phyloP scores from a whole-genome alignment of 176 grass and related monocot species.

The Oryza meyeriana region DNA sequence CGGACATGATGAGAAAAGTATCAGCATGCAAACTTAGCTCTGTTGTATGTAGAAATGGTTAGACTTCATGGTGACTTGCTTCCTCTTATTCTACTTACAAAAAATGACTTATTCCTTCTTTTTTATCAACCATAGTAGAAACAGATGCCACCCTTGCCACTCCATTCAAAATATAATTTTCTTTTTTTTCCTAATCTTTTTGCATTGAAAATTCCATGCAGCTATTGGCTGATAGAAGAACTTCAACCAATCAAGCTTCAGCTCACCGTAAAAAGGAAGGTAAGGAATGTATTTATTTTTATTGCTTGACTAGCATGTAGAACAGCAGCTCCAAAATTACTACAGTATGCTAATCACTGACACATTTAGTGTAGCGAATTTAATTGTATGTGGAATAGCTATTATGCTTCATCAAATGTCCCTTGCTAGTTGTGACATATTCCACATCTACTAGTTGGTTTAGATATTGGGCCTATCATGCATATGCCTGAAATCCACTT shows the following conservation, averaged over 20 bases:
- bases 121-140: constrained; percentile 7
- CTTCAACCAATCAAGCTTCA: constrained; percentile 37
- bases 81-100: not conserved
- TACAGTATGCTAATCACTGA: not conserved
- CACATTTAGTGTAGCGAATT: not conserved
- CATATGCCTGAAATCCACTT: constrained; percentile 25
- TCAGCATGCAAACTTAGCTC: not conserved
- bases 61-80: not conserved
- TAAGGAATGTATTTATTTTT: constrained; percentile 26
- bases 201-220: constrained; percentile 21
- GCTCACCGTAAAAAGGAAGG: constrained; percentile 58
- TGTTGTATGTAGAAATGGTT: not conserved
- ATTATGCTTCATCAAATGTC: not conserved
- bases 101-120: not conserved
- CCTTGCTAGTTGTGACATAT: not conserved
- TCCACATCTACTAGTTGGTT: constrained; percentile 7
- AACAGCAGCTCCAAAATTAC: not conserved
- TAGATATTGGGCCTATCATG: not conserved
- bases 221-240: constrained; percentile 76
- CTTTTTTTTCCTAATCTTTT: not conserved
- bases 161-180: not conserved
- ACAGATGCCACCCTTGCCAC: not conserved
- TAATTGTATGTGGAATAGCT: not conserved
- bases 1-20: not conserved
- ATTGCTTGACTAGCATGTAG: not conserved